phyloP scores from a whole-genome alignment of 768 basidiomycete species.

The Amanita fuliginea region DNA sequence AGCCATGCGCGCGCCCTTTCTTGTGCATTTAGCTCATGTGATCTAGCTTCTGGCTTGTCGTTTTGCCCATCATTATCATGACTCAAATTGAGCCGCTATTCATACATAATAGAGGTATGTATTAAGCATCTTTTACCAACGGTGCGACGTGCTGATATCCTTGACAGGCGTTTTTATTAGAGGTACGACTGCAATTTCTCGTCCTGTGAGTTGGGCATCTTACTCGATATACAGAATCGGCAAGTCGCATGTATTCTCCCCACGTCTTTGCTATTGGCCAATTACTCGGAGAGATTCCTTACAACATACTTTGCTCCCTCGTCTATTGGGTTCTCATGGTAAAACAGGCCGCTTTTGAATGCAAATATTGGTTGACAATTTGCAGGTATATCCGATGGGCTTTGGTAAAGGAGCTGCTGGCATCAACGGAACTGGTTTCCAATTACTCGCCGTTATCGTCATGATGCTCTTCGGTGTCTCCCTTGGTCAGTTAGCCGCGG shows the following conservation, averaged over 20 bases:
- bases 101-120: conserved; percentile 50
- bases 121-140: conserved; percentile 1
- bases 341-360: conserved; percentile 8
- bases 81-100: conserved; percentile 77
- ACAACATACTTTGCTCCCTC: conserved; percentile 55
- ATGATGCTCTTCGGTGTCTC: conserved; percentile 58
- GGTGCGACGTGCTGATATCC: background rate
- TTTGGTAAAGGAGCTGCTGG: conserved; percentile 56
- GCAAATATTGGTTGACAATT: background rate
- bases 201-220: background rate
- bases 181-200: conserved; percentile 8
- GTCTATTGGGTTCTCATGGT: conserved; percentile 74
- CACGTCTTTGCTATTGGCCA: conserved; percentile 80
- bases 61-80: conserved; percentile 69
- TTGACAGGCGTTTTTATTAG: conserved; percentile 26
- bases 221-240: conserved; percentile 39
- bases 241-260: conserved; percentile 78
- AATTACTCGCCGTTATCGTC: conserved; percentile 58
- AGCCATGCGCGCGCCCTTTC: conserved; percentile 12
- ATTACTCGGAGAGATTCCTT: conserved; percentile 73
- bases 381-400: conserved; percentile 49
- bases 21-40: background rate
- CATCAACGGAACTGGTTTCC: conserved; percentile 59
- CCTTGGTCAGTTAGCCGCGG: conserved; percentile 63
- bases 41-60: conserved; percentile 50